These are phyloP conservation scores for Odonthalia washingtoniensis DNA, from an alignment of 31 red algal species.

Conservation along the genomic window DNA sequence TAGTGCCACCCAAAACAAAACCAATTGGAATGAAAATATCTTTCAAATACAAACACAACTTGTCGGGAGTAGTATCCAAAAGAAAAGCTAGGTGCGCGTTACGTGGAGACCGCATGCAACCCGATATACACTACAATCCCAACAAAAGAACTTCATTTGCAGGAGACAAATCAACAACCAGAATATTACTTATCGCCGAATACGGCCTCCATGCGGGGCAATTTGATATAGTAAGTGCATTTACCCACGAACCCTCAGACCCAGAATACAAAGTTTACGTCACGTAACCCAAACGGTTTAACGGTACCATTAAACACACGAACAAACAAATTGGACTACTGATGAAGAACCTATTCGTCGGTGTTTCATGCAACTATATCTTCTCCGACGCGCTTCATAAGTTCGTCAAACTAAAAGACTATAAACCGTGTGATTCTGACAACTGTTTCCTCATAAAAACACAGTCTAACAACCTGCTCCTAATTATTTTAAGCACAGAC, in stretches of 20 bases:
- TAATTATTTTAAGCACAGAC: slow-evolving; percentile 1
- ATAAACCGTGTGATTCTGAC: background rate
- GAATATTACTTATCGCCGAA: slow-evolving; percentile 1
- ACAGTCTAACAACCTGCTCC: background rate
- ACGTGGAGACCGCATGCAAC: slow-evolving; percentile 40
- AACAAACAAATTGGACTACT: too few species aligned
- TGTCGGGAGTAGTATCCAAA: too few species aligned
- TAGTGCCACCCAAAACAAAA: too few species aligned
- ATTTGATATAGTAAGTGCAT: slow-evolving; percentile 38
- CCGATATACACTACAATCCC: too few species aligned
- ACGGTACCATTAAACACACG: too few species aligned
- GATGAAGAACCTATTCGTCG: too few species aligned
- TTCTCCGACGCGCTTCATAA: too few species aligned
- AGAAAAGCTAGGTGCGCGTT: slow-evolving; percentile 22
- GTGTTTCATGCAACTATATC: too few species aligned
- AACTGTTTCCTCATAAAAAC: slow-evolving; percentile 16
- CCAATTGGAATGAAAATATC: too few species aligned
- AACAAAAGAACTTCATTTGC: slow-evolving; percentile 23
- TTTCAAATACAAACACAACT: too few species aligned
- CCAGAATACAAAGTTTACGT: background rate
- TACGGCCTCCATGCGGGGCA: background rate
- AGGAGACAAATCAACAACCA: slow-evolving; percentile 12
- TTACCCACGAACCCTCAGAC: slow-evolving; percentile 30
- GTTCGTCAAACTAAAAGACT: background rate
- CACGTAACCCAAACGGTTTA: slow-evolving; percentile 12